Percentiles rank a stretch among this genome's conserved stretches.
These are phyloP conservation scores for Atalantia buxifolia DNA, from an alignment of 345 rosid genomes.

Conservation along the genomic window DNA sequence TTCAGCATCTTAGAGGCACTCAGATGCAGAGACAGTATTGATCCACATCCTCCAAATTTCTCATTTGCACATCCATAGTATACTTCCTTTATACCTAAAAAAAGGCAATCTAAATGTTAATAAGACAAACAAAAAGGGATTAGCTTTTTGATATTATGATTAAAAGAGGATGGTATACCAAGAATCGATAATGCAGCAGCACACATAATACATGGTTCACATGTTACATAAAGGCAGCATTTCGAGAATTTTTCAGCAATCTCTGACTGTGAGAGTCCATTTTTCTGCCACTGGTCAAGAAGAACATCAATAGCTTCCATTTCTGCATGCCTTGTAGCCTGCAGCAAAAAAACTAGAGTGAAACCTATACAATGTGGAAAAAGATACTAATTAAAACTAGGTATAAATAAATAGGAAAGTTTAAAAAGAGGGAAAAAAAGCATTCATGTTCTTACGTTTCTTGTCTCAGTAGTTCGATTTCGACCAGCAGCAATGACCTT, in stretches of 20 bases:
- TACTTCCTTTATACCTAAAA: conserved; percentile 60
- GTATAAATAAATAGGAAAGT: neutral
- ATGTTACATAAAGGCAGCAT: conserved; percentile 73
- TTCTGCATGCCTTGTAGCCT: conserved; percentile 89
- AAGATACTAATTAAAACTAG: neutral
- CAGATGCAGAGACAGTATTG: conserved; percentile 56
- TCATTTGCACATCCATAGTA: conserved; percentile 79
- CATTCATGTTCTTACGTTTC: conserved; percentile 27
- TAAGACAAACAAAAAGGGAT: neutral
- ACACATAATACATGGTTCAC: conserved; percentile 96
- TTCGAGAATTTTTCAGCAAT: conserved; percentile 60
- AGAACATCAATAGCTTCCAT: conserved; percentile 87
- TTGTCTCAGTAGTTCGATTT: conserved; percentile 40
- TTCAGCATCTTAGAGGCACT: conserved; percentile 28
- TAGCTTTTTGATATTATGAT: neutral
- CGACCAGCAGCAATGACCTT: conserved; percentile 43
- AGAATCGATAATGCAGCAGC: conserved; percentile 79
- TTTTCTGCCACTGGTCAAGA: conserved; percentile 58
- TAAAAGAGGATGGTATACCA: conserved; percentile 32
- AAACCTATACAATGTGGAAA: neutral
- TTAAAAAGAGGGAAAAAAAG: neutral
- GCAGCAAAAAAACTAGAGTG: neutral
- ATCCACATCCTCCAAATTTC: conserved; percentile 91
- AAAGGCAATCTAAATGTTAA: neutral
- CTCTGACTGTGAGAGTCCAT: conserved; percentile 47